phyloP scores from a whole-genome alignment of 805 yeast genomes.

The Candida sithepensis region DNA sequence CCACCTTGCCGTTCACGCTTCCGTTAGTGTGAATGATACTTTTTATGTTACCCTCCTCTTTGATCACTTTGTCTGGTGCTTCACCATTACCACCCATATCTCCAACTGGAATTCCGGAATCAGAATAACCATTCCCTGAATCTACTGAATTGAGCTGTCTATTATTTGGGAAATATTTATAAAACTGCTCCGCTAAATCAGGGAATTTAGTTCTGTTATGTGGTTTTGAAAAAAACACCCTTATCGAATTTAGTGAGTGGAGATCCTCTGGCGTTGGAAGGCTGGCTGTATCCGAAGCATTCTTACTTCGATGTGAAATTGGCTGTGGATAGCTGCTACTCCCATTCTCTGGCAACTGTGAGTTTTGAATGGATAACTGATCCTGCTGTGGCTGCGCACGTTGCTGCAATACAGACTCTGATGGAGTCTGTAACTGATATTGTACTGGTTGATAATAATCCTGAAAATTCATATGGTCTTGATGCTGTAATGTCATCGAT shows the following conservation, averaged over 20 bases:
- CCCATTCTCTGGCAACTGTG: not conserved
- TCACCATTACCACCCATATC: not conserved
- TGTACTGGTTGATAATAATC: not conserved
- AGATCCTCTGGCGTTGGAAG: constrained; percentile 10
- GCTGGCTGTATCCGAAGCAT: not conserved
- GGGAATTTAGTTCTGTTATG: constrained; percentile 16
- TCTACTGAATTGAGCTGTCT: not conserved
- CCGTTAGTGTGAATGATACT: constrained; percentile 8
- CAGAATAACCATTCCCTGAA: not conserved
- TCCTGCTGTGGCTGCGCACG: not conserved
- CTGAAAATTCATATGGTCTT: constrained; percentile 1
- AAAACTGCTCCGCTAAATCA: constrained; percentile 17
- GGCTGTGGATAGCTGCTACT: not conserved
- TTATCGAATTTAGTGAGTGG: constrained; percentile 11
- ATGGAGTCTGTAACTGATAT: not conserved
- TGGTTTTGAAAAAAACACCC: constrained; percentile 11
- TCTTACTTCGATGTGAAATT: not conserved
- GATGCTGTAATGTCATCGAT: constrained; percentile 2
- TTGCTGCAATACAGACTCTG: not conserved
- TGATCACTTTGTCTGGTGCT: not conserved
- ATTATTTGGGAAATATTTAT: constrained; percentile 10
- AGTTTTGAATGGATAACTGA: not conserved
- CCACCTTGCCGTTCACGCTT: constrained; percentile 9
- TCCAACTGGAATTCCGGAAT: not conserved
- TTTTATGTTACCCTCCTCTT: not conserved